Base-by-base conservation (phyloP, 345 rosid species). In the Alliaria petiolata region DNA sequence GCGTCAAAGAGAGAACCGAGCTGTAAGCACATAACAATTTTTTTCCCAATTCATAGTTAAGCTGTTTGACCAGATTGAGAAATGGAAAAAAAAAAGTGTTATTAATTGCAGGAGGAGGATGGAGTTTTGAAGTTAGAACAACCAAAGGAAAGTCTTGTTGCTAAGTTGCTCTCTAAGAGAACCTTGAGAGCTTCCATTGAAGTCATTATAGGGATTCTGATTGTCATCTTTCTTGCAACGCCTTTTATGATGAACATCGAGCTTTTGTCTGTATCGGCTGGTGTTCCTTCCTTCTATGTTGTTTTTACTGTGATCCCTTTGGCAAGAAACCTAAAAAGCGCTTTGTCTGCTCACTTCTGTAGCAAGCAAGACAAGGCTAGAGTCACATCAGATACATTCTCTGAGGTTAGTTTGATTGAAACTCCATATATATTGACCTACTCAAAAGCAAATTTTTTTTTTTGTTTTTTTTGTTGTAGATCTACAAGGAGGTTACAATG, bases 201-300 rank as follows among this genome's bases (percentile, higher is more conserved):
- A 76, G 76, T 76, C 47, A 76, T 11, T 53, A 0, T 56, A 54
- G 80, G 80, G 13, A 69, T 70, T 0, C 9, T 64, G 2, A 70
- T 76, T 28, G 71, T 70, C 26, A 34, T 64, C 5, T 76, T 56
- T 49, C 76, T 76, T 64, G 80, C 71, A 63, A 70, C 0, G 1
- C 76, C 76, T n/a, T 70, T 76, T 54, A 76, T 69, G 76, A 50
- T 42, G 75, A 76, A 69, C 65, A 54, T 63, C 36, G 52, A 76
- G 14, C 36, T 26, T 42, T 62, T 76, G 28, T 69, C 74, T 1
- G 28, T 31, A 55, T 70, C 76, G 0, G 75, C 53, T 22, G 76
- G 80, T 39, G 61, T 70, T 70, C 76, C 80, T 46, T 76, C 80
- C 4, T 76, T 76, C 13, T 76, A 69, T 20, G 50, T 64, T 46